A percentile compares a stretch with the other conserved stretches of the same genome.
phyloP scores from a whole-genome alignment of 2,329 filamentous ascomycete genomes.

The Rhexocercosporidium sp. region DNA sequence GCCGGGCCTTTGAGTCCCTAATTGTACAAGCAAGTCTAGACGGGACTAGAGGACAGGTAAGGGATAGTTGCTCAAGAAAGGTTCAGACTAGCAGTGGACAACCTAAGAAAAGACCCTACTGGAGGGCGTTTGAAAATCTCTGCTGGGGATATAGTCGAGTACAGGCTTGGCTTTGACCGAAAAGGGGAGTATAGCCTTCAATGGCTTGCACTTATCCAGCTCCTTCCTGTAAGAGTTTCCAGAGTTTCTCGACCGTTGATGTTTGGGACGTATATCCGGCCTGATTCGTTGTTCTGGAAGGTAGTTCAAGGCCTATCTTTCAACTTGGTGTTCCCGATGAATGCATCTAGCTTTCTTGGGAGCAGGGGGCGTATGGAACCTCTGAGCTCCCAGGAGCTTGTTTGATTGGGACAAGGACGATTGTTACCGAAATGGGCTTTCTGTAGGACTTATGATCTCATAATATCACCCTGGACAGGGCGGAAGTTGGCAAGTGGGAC shows the following conservation, averaged over 20 bases:
- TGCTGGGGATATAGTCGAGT: background rate
- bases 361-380: background rate
- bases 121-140: background rate
- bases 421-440: background rate
- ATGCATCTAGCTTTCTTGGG: background rate
- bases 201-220: conserved; percentile 7
- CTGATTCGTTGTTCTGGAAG: background rate
- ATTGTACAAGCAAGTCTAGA: conserved; percentile 21
- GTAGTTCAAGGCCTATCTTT: background rate
- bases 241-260: conserved; percentile 20
- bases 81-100: background rate
- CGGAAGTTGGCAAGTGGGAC: conserved; percentile 12
- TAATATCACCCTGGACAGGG: background rate
- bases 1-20: conserved; percentile 16
- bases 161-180: background rate
- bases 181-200: conserved; percentile 2
- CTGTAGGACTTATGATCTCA: conserved; percentile 8
- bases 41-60: conserved; percentile 19
- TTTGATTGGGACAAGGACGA: conserved; percentile 8
- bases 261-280: conserved; percentile 3
- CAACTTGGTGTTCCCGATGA: background rate
- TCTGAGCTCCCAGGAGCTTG: background rate
- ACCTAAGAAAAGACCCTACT: conserved; percentile 19
- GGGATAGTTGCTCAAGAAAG: conserved; percentile 18
- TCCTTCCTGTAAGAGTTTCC: conserved; percentile 20